phyloP scores from a whole-genome alignment of 83 land plant species.

The Picea mariana region DNA sequence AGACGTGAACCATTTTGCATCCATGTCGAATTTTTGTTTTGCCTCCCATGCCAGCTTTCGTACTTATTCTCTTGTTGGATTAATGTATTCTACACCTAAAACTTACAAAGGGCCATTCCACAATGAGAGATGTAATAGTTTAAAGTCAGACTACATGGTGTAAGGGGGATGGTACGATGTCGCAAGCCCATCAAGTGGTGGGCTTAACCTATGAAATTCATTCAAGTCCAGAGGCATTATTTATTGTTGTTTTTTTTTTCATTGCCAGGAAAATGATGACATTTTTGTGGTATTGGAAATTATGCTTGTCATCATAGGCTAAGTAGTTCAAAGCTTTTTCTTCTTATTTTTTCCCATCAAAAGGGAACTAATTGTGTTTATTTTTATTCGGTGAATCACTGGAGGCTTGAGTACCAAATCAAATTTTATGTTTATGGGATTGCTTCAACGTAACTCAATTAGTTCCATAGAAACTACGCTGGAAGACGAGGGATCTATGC shows the following conservation, averaged over 20 bases:
- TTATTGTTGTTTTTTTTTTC: not conserved
- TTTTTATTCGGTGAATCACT: not conserved
- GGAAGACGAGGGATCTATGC: not conserved
- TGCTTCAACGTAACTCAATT: not conserved
- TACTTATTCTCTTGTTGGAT: too few relatives aligned
- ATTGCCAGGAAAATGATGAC: not conserved
- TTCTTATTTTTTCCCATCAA: not conserved
- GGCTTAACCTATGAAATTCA: not conserved
- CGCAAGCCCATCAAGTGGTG: not conserved
- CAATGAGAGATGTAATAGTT: not conserved
- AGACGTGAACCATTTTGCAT: too few relatives aligned
- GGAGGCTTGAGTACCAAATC: slow-evolving; percentile 1
- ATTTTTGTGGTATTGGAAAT: not conserved
- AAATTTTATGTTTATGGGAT: not conserved
- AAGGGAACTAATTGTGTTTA: not conserved
- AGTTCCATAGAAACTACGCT: not conserved
- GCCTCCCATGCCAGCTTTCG: too few relatives aligned
- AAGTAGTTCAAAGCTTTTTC: not conserved
- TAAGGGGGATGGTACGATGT: too few relatives aligned
- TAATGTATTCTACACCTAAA: too few relatives aligned
- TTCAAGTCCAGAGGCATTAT: not conserved
- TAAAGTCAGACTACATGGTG: not conserved
- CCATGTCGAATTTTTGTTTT: too few relatives aligned
- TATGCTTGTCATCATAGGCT: not conserved
- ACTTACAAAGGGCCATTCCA: too few relatives aligned